Conservation (phyloP, 2,329 filamentous ascomycete species). For the Colletotrichum viniferum region DNA sequence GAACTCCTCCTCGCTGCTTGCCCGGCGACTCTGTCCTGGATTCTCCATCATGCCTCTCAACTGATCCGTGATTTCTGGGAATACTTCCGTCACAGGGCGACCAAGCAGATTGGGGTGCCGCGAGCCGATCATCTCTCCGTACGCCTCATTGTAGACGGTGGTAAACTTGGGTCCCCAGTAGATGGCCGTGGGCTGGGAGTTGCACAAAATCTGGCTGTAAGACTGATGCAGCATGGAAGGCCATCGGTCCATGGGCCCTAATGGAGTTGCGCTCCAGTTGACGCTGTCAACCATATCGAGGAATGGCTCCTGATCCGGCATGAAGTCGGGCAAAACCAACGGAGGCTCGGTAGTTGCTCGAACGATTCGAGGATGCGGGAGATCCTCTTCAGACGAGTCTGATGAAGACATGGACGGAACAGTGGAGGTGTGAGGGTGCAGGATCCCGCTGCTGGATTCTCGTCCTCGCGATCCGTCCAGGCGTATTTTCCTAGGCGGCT, state of each 20-base stretch:
- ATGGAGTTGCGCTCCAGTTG: slow-evolving; percentile 50
- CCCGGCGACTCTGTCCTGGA: slow-evolving; percentile 31
- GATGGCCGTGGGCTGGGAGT: slow-evolving; percentile 58
- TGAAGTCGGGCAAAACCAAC: slow-evolving; percentile 37
- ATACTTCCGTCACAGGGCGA: slow-evolving; percentile 53
- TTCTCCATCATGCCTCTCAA: slow-evolving; percentile 43
- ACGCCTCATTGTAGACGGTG: slow-evolving; percentile 72
- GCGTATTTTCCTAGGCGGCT: slow-evolving; percentile 35
- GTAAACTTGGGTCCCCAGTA: slow-evolving; percentile 69
- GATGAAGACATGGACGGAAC: neutral
- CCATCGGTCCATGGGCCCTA: slow-evolving; percentile 53
- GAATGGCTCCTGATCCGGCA: slow-evolving; percentile 40
- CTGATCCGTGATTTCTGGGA: slow-evolving; percentile 59
- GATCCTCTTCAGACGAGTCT: slow-evolving; percentile 3
- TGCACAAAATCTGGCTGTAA: slow-evolving; percentile 47
- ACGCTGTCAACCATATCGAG: slow-evolving; percentile 43
- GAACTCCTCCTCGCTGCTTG: slow-evolving; percentile 46
- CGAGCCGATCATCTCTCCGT: slow-evolving; percentile 64
- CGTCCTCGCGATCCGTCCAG: slow-evolving; percentile 27
- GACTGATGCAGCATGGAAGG: slow-evolving; percentile 49
- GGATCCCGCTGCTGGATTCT: neutral
- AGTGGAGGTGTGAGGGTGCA: neutral
- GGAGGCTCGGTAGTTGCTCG: slow-evolving; percentile 34
- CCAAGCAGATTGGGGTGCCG: slow-evolving; percentile 70
- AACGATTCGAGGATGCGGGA: slow-evolving; percentile 27